Percentiles rank a stretch among this genome's conserved stretches.
Evolutionary conservation across 2,329 filamentous ascomycete genomes (phyloP).

Genomic region (Didymella lethalis): DNA sequence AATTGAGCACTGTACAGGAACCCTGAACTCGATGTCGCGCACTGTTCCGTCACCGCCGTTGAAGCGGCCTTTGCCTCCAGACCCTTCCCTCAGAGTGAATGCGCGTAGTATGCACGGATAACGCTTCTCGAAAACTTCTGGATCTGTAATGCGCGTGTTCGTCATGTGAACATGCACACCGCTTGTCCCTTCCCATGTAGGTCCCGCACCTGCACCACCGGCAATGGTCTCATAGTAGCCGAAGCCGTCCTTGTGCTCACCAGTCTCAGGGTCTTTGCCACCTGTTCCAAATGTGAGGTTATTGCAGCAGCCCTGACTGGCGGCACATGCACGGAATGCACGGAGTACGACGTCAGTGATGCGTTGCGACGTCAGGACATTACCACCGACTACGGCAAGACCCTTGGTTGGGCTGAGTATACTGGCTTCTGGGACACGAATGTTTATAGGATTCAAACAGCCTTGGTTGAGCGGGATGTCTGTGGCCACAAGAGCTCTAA

Average conservation of each 20-base stretch:
- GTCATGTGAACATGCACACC: slow-evolving; percentile 17
- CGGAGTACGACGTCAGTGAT: slow-evolving; percentile 10
- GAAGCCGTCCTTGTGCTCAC: slow-evolving; percentile 11
- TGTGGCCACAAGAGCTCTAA: slow-evolving; percentile 42
- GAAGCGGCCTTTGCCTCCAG: slow-evolving; percentile 4
- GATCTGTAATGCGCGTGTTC: slow-evolving; percentile 15
- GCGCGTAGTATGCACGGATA: slow-evolving; percentile 9
- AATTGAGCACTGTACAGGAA: slow-evolving; percentile 7
- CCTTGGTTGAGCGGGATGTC: slow-evolving; percentile 55
- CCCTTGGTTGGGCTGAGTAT: slow-evolving; percentile 42
- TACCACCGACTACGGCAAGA: slow-evolving; percentile 9
- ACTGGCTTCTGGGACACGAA: slow-evolving; percentile 44
- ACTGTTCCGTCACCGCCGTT: slow-evolving; percentile 9
- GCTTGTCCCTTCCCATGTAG: slow-evolving; percentile 12
- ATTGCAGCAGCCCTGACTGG: slow-evolving; percentile 13
- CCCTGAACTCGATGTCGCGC: slow-evolving; percentile 15
- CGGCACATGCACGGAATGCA: slow-evolving; percentile 12
- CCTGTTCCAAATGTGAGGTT: slow-evolving; percentile 14
- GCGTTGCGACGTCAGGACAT: slow-evolving; percentile 12
- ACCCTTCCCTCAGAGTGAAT: slow-evolving; percentile 4
- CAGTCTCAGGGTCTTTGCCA: slow-evolving; percentile 9
- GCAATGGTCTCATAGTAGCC: slow-evolving; percentile 15
- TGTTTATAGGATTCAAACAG: slow-evolving; percentile 48
- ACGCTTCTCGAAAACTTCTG: slow-evolving; percentile 9
- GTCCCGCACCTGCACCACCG: slow-evolving; percentile 10